A percentile compares a stretch with the other conserved stretches of the same genome.
These are phyloP conservation scores for Thamnidium elegans DNA, from an alignment of 192 early-diverging fungal genomes.

Conservation along the genomic window DNA sequence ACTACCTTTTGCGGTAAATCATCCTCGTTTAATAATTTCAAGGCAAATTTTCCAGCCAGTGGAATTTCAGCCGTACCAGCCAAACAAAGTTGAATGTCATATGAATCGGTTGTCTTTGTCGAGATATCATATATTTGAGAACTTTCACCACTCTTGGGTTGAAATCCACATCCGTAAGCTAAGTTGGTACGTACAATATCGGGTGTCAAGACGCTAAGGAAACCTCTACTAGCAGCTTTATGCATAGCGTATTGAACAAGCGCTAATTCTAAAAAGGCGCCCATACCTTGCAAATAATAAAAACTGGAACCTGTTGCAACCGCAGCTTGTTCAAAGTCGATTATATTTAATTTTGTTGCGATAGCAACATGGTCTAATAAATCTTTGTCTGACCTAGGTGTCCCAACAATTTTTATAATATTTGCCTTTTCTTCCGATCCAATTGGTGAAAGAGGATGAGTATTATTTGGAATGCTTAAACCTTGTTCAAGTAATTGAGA, in stretches of 20 bases:
- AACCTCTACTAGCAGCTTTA: slow-evolving; percentile 64
- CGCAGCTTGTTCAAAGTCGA: slow-evolving; percentile 80
- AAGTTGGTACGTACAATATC: slow-evolving; percentile 78
- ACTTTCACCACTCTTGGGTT: slow-evolving; percentile 64
- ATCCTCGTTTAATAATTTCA: slow-evolving; percentile 49
- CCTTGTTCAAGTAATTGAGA: slow-evolving; percentile 54
- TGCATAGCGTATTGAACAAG: slow-evolving; percentile 82
- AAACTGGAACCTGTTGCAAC: slow-evolving; percentile 76
- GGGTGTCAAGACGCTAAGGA: slow-evolving; percentile 71
- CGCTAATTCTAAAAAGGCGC: slow-evolving; percentile 80
- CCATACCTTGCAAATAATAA: slow-evolving; percentile 81
- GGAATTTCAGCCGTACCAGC: slow-evolving; percentile 91
- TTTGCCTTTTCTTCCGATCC: slow-evolving; percentile 64
- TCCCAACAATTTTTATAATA: slow-evolving; percentile 46
- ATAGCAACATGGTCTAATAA: slow-evolving; percentile 67
- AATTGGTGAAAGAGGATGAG: slow-evolving; percentile 67
- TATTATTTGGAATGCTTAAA: slow-evolving; percentile 46
- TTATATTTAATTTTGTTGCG: slow-evolving; percentile 54
- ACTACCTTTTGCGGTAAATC: slow-evolving; percentile 69
- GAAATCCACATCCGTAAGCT: slow-evolving; percentile 85
- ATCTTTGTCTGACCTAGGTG: slow-evolving; percentile 1
- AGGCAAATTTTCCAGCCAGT: slow-evolving; percentile 77
- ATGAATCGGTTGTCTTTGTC: slow-evolving; percentile 28
- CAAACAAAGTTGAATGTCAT: slow-evolving; percentile 57
- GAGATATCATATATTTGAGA: slow-evolving; percentile 79